Percentiles rank a stretch among this genome's conserved stretches.
Conservation (phyloP, 2,329 filamentous ascomycete species). For the Xylariaceae sp. region DNA sequence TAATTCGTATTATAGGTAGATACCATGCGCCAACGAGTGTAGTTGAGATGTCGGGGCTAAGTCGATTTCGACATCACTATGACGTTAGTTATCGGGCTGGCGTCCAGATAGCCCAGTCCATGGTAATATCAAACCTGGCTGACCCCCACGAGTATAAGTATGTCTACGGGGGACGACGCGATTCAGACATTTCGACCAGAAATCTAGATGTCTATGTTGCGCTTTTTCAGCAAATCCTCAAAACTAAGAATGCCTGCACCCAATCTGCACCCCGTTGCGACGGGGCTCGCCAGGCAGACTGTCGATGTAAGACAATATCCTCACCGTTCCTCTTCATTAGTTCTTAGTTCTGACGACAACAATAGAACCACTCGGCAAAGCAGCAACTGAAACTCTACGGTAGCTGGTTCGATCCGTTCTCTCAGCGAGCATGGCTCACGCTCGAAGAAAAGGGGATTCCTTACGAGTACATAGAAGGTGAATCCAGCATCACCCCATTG, state of each 20-base stretch:
- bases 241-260: slow-evolving; percentile 22
- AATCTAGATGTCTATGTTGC: background rate
- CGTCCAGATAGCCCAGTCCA: background rate
- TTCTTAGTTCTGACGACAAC: background rate
- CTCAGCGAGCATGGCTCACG: slow-evolving; percentile 51
- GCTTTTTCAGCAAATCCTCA: background rate
- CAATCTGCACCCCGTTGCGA: slow-evolving; percentile 27
- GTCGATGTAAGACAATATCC: slow-evolving; percentile 20
- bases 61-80: background rate
- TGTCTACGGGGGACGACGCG: background rate
- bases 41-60: too few relatives aligned
- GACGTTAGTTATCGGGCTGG: background rate
- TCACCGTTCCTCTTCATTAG: background rate
- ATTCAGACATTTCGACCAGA: background rate
- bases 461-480: slow-evolving; percentile 49
- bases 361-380: slow-evolving; percentile 25
- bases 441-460: slow-evolving; percentile 55
- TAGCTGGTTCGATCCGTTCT: slow-evolving; percentile 31
- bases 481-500: background rate
- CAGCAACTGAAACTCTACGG: slow-evolving; percentile 22
- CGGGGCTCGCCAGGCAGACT: slow-evolving; percentile 26
- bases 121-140: background rate
- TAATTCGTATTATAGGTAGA: too few relatives aligned
- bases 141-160: background rate
- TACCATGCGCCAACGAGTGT: too few relatives aligned